phyloP scores from a whole-genome alignment of 75 land plant species.

The Cupressus sempervirens region DNA sequence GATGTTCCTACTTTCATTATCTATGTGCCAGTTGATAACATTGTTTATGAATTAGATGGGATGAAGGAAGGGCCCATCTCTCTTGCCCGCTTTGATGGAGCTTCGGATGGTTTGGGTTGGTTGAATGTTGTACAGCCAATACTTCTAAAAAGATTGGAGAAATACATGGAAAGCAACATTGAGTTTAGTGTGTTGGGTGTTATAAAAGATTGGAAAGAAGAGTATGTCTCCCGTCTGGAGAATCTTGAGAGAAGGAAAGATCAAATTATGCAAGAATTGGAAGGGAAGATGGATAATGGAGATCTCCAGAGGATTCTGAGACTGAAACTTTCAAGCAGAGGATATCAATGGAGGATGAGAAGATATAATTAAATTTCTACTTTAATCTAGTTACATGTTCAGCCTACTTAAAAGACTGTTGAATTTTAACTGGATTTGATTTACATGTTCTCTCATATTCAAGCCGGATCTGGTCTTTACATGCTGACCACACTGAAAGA shows the following conservation, averaged over 20 bases:
- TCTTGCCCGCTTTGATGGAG: constrained; percentile 62
- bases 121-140: too few species aligned
- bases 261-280: not conserved
- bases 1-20: too few species aligned
- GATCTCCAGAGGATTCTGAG: constrained; percentile 27
- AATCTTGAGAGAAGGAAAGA: constrained; percentile 18
- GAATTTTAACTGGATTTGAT: too few species aligned
- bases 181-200: constrained; percentile 87
- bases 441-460: too few species aligned
- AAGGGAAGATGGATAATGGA: constrained; percentile 32
- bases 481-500: too few species aligned
- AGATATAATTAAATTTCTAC: too few species aligned
- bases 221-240: constrained; percentile 63
- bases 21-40: constrained; percentile 86
- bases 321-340: too few species aligned
- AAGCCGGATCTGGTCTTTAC: too few species aligned
- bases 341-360: too few species aligned
- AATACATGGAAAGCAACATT: constrained; percentile 66
- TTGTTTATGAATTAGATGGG: constrained; percentile 63
- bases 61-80: constrained; percentile 54
- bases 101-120: constrained; percentile 40
- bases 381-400: too few species aligned
- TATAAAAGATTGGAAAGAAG: constrained; percentile 87
- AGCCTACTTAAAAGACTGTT: too few species aligned
- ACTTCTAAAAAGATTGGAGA: too few species aligned